Conservation (phyloP, 164 flowering plant genomes). For the Aristolochia californica region DNA sequence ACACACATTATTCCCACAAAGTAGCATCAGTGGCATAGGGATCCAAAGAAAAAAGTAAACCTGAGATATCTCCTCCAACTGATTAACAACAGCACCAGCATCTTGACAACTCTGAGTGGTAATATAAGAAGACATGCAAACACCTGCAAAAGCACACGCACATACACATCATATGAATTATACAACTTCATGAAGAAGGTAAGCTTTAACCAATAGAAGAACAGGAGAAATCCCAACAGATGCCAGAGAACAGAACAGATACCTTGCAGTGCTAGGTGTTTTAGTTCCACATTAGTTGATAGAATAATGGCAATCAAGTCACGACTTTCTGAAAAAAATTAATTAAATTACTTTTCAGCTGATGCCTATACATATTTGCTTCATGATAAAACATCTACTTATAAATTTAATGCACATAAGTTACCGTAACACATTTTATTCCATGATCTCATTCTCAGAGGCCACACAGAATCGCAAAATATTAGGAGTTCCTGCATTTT, state of each 20-base stretch:
- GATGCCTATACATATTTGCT: not conserved
- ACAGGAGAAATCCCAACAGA: not conserved
- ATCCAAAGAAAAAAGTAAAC: constrained; percentile 17
- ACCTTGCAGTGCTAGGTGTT: constrained; percentile 72
- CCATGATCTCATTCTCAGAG: constrained; percentile 16
- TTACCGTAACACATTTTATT: constrained; percentile 26
- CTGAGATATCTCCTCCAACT: constrained; percentile 60
- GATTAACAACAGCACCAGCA: constrained; percentile 17
- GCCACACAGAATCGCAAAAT: constrained; percentile 57
- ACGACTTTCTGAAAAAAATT: constrained; percentile 15
- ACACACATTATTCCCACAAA: not conserved
- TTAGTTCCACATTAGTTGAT: constrained; percentile 44
- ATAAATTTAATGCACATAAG: too few species aligned
- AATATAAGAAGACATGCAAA: constrained; percentile 49
- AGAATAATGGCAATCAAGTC: constrained; percentile 22
- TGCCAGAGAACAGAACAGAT: constrained; percentile 1
- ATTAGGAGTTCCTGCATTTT: constrained; percentile 38
- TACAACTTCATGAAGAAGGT: not conserved
- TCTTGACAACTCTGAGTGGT: constrained; percentile 27
- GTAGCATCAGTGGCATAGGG: not conserved
- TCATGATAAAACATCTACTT: too few species aligned
- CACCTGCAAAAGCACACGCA: constrained; percentile 23
- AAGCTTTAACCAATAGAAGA: not conserved
- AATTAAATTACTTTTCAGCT: not conserved
- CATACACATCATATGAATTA: too few species aligned